Evolutionary conservation across 2,329 filamentous ascomycete species (phyloP).

Genomic region (Cladorrhinum sp.): DNA sequence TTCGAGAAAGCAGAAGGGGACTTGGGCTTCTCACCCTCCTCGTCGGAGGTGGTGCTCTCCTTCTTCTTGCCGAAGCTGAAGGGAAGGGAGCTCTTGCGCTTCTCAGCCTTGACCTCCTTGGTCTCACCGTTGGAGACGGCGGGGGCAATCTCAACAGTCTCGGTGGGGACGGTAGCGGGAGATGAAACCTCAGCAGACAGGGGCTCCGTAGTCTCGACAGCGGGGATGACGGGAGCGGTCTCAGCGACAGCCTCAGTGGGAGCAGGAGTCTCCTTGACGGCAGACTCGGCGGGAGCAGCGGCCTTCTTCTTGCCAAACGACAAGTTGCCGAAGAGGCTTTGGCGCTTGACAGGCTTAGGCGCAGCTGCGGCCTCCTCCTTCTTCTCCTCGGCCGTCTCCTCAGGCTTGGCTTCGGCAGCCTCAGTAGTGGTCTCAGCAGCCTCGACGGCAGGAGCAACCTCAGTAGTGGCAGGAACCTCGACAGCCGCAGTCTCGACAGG

Average conservation of each 20-base stretch:
- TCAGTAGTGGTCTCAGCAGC: conserved; percentile 37
- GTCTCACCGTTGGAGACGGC: conserved; percentile 53
- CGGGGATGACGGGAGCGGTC: conserved; percentile 57
- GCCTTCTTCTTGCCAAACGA: conserved; percentile 57
- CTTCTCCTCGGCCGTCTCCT: conserved; percentile 43
- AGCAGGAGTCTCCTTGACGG: conserved; percentile 42
- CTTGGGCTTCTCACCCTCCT: conserved; percentile 59
- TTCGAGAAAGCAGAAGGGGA: conserved; percentile 57
- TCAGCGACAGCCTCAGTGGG: conserved; percentile 46
- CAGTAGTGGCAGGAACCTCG: conserved; percentile 32
- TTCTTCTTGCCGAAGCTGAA: conserved; percentile 82
- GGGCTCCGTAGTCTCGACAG: conserved; percentile 56
- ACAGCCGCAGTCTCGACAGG: conserved; percentile 23
- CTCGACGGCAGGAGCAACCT: conserved; percentile 37
- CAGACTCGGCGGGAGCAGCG: conserved; percentile 42
- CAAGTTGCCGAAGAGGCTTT: conserved; percentile 55
- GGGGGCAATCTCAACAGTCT: conserved; percentile 44
- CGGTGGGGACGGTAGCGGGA: conserved; percentile 45
- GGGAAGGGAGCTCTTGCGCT: conserved; percentile 75
- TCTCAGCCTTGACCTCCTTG: conserved; percentile 66
- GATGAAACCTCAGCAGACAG: conserved; percentile 53
- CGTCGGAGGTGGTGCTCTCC: conserved; percentile 53
- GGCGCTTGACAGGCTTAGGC: conserved; percentile 14
- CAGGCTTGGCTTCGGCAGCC: conserved; percentile 24
- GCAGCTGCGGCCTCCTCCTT: conserved; percentile 41